Evolutionary conservation across 164 flowering plant species (phyloP), one percentile per base, ranked within the genome.

Genomic region (Umbellularia californica): DNA sequence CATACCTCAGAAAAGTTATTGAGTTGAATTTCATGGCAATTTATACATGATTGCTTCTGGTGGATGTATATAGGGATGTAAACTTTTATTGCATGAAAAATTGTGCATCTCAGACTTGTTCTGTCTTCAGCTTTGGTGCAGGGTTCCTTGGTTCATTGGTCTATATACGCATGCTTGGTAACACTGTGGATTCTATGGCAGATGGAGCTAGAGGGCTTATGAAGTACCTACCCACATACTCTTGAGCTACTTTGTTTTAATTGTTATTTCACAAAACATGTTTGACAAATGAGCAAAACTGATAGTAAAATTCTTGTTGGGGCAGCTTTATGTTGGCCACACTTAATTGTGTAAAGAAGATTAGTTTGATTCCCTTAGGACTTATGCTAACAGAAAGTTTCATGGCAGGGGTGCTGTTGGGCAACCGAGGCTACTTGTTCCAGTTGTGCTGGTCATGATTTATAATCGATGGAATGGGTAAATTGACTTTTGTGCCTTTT

Each of bases 391-490:
- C 73, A 71, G 55, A 41, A 58, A 30, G 15, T 77, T 76, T 73
- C 62, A 52, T 76, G 81, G 82, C 95, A 92, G 99, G 88, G 98
- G 94, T 78, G 97, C 90, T 55, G 65, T 79, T 74, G 88, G 80
- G 33, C 97, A 92, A 79, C 99, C 98, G 47, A 87, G 97, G 87
- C 75, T 92, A 22, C 78, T 93, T 75, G 90, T 93, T 78, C 97
- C 98, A 65, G 97, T 93, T 66, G 86, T 78, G 4, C 73, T 93
- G 78, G 99, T 95, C 83, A 92, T 95, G 98, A 60, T 95, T 68
- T 95, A 78, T 80, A 95, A 90, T 77, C 86, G 98, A 23, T 95
- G 98, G 99, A 92, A 95, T 77, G 93, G 79, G 99, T 95, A 77
- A 83, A 93, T 74, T 13, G 28, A 55, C 55, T 27, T 23, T 13